Percentiles rank a stretch among this genome's conserved stretches.
Evolutionary conservation across 331 rosid genomes (phyloP).

Genomic region (Erythrophleum ivorense): DNA sequence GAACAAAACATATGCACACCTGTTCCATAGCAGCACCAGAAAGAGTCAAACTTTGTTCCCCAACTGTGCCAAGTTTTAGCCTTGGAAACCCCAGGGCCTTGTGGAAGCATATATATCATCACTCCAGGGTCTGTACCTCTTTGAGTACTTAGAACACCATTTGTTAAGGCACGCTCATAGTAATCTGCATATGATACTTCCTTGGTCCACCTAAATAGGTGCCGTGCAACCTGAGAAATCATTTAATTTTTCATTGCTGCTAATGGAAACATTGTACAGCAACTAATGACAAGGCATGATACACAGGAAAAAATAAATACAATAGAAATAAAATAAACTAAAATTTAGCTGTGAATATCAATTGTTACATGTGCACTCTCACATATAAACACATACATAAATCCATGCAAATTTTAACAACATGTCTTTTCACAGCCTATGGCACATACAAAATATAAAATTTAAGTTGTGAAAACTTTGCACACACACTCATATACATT

Average conservation of each 20-base stretch:
- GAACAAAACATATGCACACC: constrained; percentile 42
- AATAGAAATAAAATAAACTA: constrained; percentile 4
- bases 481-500: too few relatives aligned
- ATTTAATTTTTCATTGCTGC: neutral
- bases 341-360: neutral
- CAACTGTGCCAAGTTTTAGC: constrained; percentile 61
- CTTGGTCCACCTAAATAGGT: constrained; percentile 74
- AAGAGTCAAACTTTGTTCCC: constrained; percentile 59
- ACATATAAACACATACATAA: neutral
- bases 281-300: neutral
- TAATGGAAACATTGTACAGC: neutral
- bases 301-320: neutral
- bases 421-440: neutral
- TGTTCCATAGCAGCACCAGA: constrained; percentile 89
- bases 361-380: neutral
- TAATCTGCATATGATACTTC: constrained; percentile 67
- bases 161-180: constrained; percentile 76
- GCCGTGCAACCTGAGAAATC: constrained; percentile 67
- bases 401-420: neutral
- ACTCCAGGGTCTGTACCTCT: constrained; percentile 81
- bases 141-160: constrained; percentile 72
- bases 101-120: constrained; percentile 82
- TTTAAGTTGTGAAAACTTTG: neutral
- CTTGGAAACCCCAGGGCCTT: constrained; percentile 62
- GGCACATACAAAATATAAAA: neutral